phyloP scores from a whole-genome alignment of 208 protist genomes.

The Trichomonas vaginalis region DNA sequence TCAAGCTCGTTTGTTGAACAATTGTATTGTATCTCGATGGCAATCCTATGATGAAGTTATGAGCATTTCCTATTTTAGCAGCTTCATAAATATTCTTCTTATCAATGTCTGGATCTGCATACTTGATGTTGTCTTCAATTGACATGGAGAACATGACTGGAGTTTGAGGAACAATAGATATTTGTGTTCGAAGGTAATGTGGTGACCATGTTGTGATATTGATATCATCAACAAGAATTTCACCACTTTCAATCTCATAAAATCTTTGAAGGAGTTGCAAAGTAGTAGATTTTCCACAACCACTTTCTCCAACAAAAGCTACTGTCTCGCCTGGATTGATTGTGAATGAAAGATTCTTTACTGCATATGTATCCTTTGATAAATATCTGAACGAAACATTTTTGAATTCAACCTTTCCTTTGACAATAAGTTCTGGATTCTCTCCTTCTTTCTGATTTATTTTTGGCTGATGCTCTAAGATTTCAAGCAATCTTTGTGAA shows the following conservation, averaged over 20 bases:
- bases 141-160: conserved; percentile 42
- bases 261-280: not conserved
- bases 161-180: conserved; percentile 37
- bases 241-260: not conserved
- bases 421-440: not conserved
- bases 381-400: not conserved
- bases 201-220: not conserved
- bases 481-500: not conserved
- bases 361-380: not conserved
- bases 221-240: not conserved
- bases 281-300: not conserved
- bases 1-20: not conserved
- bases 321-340: not conserved
- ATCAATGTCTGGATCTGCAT: conserved; percentile 22
- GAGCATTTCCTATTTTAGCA: conserved; percentile 38
- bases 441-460: not conserved
- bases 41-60: conserved; percentile 37
- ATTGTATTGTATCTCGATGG: conserved; percentile 22
- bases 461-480: not conserved
- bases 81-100: conserved; percentile 31
- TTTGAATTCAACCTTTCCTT: not conserved
- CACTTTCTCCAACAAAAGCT: conserved; percentile 6
- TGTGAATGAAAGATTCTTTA: not conserved
- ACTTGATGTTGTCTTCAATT: conserved; percentile 41
- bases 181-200: not conserved